These are phyloP conservation scores for Cercospora janseana DNA, from an alignment of 2,329 filamentous ascomycete genomes.

Conservation along the genomic window DNA sequence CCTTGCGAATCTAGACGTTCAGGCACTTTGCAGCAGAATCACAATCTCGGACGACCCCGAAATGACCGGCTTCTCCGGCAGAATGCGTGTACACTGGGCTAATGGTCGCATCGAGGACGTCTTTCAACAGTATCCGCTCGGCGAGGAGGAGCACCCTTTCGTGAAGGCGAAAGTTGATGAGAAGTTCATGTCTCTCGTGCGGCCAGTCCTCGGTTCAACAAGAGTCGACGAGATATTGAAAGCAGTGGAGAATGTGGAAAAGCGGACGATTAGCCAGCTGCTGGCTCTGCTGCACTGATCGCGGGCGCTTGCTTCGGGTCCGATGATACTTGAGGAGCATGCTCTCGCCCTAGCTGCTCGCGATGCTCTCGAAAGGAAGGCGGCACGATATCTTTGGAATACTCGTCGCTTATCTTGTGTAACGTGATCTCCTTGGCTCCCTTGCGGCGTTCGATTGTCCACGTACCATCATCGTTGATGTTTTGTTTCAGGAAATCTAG, in stretches of 20 bases:
- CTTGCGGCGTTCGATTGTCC: conserved; percentile 69
- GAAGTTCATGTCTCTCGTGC: conserved; percentile 32
- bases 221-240: conserved; percentile 27
- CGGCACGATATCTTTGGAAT: conserved; percentile 20
- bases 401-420: conserved; percentile 54
- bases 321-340: background rate
- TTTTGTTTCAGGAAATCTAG: conserved; percentile 56
- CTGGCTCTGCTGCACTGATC: background rate
- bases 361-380: conserved; percentile 18
- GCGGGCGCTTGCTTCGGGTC: background rate
- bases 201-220: conserved; percentile 26
- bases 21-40: conserved; percentile 29
- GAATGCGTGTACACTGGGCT: conserved; percentile 28
- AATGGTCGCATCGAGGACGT: conserved; percentile 25
- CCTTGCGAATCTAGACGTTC: conserved; percentile 27
- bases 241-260: conserved; percentile 28
- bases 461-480: conserved; percentile 65
- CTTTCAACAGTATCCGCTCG: conserved; percentile 31
- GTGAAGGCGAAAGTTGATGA: conserved; percentile 32
- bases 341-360: conserved; percentile 5
- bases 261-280: conserved; percentile 4
- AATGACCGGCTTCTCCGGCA: conserved; percentile 29
- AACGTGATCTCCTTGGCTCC: conserved; percentile 67
- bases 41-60: conserved; percentile 26
- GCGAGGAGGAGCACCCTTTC: conserved; percentile 34